These are phyloP conservation scores for Alloteropsis angusta DNA, from an alignment of 202 grass and related monocot genomes.

Conservation along the genomic window DNA sequence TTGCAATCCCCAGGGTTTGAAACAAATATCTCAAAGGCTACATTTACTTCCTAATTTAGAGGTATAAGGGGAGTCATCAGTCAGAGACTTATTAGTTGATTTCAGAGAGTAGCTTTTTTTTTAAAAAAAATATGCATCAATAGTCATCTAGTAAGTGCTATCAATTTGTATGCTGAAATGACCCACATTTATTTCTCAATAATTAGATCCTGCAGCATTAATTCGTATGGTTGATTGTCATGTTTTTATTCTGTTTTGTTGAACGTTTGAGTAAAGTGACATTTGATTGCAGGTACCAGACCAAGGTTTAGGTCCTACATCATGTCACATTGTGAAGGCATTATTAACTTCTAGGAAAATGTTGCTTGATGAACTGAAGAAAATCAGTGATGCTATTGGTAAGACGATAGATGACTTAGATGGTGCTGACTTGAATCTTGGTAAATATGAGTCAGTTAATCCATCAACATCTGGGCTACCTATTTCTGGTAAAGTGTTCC, in stretches of 20 bases:
- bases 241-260: conserved; percentile 10
- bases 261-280: not conserved
- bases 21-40: not conserved
- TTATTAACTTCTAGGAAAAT: conserved; percentile 71
- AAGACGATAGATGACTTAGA: conserved; percentile 72
- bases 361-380: conserved; percentile 76
- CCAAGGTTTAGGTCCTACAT: conserved; percentile 51
- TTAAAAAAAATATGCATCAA: not conserved
- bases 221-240: not conserved
- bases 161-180: not conserved
- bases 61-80: not conserved
- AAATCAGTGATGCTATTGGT: conserved; percentile 64
- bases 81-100: not conserved
- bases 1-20: not conserved
- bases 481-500: conserved; percentile 44
- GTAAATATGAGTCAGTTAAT: conserved; percentile 70
- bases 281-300: conserved; percentile 59
- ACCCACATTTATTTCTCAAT: not conserved
- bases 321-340: conserved; percentile 62
- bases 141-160: not conserved
- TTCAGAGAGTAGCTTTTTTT: not conserved
- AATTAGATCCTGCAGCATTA: not conserved
- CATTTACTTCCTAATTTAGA: not conserved
- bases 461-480: conserved; percentile 31
- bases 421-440: conserved; percentile 56